A percentile compares a stretch with the other conserved stretches of the same genome.
These are phyloP conservation scores for Dothideomycetidae sp. DNA, from an alignment of 2,329 filamentous ascomycete species.

Conservation along the genomic window DNA sequence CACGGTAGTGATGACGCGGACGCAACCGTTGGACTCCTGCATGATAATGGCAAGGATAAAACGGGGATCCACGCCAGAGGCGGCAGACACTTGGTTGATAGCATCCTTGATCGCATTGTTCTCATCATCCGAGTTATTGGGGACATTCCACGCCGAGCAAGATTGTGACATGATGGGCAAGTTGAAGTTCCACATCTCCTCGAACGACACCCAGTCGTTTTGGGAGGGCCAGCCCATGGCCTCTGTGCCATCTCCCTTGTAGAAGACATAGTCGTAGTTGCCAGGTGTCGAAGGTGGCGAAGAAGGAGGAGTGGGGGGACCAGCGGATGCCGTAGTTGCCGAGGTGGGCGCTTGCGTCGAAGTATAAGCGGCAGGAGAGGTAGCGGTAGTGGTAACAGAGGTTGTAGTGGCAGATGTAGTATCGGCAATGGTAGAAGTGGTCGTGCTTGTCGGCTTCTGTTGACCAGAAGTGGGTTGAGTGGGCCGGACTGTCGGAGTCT, in stretches of 20 bases:
- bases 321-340: slow-evolving; percentile 1
- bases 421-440: slow-evolving; percentile 2
- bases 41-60: slow-evolving; percentile 33
- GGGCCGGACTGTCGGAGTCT: slow-evolving; percentile 1
- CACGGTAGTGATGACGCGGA: slow-evolving; percentile 30
- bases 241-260: slow-evolving; percentile 23
- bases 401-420: slow-evolving; percentile 2
- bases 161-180: slow-evolving; percentile 22
- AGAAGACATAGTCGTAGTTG: slow-evolving; percentile 16
- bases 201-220: slow-evolving; percentile 23
- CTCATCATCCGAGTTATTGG: slow-evolving; percentile 27
- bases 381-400: slow-evolving; percentile 5
- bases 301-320: slow-evolving; percentile 4
- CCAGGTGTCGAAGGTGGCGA: too few relatives aligned
- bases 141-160: slow-evolving; percentile 19
- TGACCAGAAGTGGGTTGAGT: slow-evolving; percentile 6
- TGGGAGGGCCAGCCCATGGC: slow-evolving; percentile 25
- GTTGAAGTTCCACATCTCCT: slow-evolving; percentile 23
- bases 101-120: slow-evolving; percentile 25
- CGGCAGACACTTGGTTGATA: slow-evolving; percentile 21
- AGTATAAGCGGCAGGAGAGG: too few relatives aligned
- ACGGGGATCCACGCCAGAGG: slow-evolving; percentile 24
- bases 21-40: slow-evolving; percentile 35
- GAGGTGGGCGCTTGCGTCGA: background rate
- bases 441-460: slow-evolving; percentile 1